Percentiles rank a stretch among this genome's conserved stretches.
phyloP scores from a whole-genome alignment of 2,329 filamentous ascomycete genomes.

The Colletotrichum sp. region DNA sequence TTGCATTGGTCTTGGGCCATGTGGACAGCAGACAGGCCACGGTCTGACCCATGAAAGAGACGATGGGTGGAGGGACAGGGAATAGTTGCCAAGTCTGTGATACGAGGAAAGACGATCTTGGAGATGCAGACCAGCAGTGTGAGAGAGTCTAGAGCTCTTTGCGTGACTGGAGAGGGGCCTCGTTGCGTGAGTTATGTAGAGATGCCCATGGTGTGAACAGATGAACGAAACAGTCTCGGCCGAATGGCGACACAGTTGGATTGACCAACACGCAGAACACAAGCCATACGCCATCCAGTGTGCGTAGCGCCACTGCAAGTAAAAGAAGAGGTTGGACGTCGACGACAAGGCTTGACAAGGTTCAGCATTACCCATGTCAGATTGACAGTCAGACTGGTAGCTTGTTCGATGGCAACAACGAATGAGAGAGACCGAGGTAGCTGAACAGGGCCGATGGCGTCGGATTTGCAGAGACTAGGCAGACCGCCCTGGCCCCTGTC shows the following conservation, averaged over 20 bases:
- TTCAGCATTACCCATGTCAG: slow-evolving; percentile 1
- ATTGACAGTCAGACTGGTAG: neutral
- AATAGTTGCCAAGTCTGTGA: slow-evolving; percentile 20
- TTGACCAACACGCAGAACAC: neutral
- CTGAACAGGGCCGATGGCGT: neutral
- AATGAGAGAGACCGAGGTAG: neutral
- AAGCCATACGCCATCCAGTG: neutral
- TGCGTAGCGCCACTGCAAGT: neutral
- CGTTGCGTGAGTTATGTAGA: neutral
- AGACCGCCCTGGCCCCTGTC: neutral
- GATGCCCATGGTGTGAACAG: neutral
- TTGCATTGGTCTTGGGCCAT: slow-evolving; percentile 19
- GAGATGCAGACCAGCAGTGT: neutral
- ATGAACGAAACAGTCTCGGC: neutral
- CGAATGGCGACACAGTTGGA: neutral
- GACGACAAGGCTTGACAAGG: slow-evolving; percentile 10
- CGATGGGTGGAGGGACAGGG: neutral
- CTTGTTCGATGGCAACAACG: neutral
- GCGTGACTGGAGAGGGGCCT: neutral
- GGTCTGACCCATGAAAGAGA: neutral
- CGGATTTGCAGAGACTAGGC: neutral
- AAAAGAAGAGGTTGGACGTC: slow-evolving; percentile 14
- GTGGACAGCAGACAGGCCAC: neutral
- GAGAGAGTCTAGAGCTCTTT: neutral
- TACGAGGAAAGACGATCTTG: slow-evolving; percentile 17